These are phyloP conservation scores for Apophysomyces ossiformis DNA, from an alignment of 371 early-diverging fungal species.

Conservation along the genomic window DNA sequence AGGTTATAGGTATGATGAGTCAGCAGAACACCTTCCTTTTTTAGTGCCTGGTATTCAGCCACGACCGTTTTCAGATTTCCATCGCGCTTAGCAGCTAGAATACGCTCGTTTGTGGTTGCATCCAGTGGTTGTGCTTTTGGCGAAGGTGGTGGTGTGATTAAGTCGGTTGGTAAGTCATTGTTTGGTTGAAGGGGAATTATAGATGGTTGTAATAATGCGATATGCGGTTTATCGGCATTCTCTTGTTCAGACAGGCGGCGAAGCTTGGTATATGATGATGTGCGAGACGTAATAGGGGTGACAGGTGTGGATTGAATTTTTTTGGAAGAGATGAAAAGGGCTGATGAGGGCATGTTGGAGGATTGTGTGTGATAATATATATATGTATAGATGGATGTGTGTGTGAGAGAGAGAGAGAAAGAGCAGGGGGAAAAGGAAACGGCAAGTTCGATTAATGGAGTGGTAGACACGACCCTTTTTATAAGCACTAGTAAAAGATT, in stretches of 20 bases:
- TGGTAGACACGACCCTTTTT: neutral
- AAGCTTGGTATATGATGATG: slow-evolving; percentile 7
- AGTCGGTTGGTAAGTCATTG: slow-evolving; percentile 2
- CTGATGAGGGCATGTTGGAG: neutral
- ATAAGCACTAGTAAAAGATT: neutral
- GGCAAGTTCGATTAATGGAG: neutral
- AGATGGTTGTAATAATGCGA: neutral
- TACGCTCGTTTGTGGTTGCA: slow-evolving; percentile 25
- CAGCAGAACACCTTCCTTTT: slow-evolving; percentile 30
- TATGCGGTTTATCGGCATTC: neutral
- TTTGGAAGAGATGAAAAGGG: neutral
- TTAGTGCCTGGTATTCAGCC: slow-evolving; percentile 35
- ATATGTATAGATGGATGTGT: neutral
- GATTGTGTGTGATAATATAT: too few relatives aligned
- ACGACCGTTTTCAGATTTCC: slow-evolving; percentile 44
- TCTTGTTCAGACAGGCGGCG: neutral
- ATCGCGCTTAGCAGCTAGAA: slow-evolving; percentile 38
- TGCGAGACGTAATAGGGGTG: neutral
- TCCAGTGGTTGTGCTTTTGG: slow-evolving; percentile 8
- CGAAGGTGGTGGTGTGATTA: slow-evolving; percentile 8
- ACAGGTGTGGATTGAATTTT: slow-evolving; percentile 1
- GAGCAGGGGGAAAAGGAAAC: neutral
- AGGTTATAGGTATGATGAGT: slow-evolving; percentile 54
- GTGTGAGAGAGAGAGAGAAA: neutral
- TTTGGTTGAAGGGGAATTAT: slow-evolving; percentile 8